Conservation (phyloP, 2,329 filamentous ascomycete species). For the Dactylonectria macrodidyma region DNA sequence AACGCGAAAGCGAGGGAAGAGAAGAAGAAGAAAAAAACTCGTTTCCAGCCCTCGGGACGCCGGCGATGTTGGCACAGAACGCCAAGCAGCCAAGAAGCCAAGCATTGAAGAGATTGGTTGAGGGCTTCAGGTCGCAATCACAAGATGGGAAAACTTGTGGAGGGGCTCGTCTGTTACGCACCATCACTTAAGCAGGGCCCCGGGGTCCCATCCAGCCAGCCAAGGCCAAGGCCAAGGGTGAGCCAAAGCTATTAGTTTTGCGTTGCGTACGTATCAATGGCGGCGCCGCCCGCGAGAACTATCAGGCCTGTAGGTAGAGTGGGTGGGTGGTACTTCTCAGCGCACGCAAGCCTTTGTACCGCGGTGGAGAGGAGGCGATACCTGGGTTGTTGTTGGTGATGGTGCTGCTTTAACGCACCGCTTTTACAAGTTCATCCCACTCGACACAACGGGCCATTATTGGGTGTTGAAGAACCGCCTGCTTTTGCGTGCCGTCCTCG, state of each 20-base stretch:
- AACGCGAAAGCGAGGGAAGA: background rate
- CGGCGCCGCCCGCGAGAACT: background rate
- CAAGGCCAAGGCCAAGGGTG: no score
- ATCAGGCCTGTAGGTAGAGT: background rate
- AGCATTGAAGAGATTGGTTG: conserved; percentile 26
- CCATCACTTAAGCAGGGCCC: background rate
- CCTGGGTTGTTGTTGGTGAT: background rate
- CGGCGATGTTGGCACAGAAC: conserved; percentile 1
- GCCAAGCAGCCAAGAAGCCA: conserved; percentile 26
- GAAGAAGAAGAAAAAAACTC: conserved; percentile 4
- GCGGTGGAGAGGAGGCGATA: conserved; percentile 20
- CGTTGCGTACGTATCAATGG: conserved; percentile 2
- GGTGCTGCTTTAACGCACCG: conserved; percentile 12
- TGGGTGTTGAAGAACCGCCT: background rate
- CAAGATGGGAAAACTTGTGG: conserved; percentile 10
- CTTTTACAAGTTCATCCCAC: background rate
- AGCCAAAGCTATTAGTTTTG: background rate
- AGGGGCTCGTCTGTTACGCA: background rate
- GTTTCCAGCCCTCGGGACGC: background rate
- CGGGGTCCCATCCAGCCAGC: no score
- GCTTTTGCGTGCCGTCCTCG: conserved; percentile 1
- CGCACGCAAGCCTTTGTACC: conserved; percentile 21
- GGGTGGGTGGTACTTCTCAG: background rate
- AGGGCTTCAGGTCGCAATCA: conserved; percentile 18
- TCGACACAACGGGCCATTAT: no score